Conservation (phyloP, 164 flowering plant genomes). For the Santalum album region DNA sequence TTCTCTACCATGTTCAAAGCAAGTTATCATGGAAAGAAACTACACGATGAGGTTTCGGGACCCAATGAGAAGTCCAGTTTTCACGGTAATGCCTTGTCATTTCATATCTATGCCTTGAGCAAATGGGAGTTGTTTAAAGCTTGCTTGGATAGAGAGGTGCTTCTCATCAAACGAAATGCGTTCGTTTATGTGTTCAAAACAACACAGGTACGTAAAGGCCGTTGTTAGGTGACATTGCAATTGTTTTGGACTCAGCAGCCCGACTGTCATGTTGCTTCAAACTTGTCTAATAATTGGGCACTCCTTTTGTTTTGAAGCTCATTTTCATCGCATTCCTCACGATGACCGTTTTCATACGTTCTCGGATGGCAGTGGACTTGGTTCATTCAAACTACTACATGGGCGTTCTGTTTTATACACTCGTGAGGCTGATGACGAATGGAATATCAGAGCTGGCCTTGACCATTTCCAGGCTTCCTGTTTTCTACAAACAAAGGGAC, state of each 20-base stretch:
- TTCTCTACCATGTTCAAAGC: constrained; percentile 28
- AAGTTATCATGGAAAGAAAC: constrained; percentile 21
- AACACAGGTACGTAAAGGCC: no score
- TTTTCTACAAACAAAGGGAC: constrained; percentile 43
- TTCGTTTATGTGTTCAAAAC: constrained; percentile 45
- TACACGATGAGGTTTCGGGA: constrained; percentile 26
- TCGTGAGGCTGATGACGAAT: constrained; percentile 35
- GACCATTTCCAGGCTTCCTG: constrained; percentile 41
- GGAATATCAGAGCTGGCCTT: constrained; percentile 42
- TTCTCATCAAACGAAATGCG: constrained; percentile 45
- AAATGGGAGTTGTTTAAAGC: constrained; percentile 48
- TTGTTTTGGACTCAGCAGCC: no score
- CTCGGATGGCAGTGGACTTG: constrained; percentile 27
- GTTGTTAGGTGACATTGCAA: no score
- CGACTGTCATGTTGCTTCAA: no score
- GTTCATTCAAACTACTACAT: constrained; percentile 24
- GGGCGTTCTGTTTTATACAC: constrained; percentile 35
- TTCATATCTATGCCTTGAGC: constrained; percentile 25
- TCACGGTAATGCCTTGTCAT: constrained; percentile 27
- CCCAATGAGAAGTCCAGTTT: constrained; percentile 28
- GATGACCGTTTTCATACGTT: constrained; percentile 45
- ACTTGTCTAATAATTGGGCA: no score
- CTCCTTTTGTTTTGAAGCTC: constrained; percentile 25
- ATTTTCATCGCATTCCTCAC: constrained; percentile 30
- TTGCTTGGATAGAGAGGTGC: constrained; percentile 41